Evolutionary conservation across 108 stramenopile genomes (phyloP), one percentile per base, ranked within the genome.

Genomic region (Mediolabrus comicus): DNA sequence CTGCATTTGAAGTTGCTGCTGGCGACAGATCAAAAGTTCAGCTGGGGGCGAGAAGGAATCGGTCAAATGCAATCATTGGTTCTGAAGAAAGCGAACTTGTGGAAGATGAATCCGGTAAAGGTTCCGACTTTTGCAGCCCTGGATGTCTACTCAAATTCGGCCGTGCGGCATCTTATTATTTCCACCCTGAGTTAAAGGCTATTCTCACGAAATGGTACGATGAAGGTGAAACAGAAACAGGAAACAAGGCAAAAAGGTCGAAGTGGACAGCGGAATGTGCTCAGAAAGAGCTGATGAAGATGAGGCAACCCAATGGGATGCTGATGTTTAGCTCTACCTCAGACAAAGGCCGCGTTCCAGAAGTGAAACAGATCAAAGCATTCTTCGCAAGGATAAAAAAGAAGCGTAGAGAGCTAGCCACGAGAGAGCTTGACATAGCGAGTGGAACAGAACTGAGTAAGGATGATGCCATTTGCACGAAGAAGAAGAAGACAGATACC

Each of bases 401-500:
- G n/a, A n/a, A n/a, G n/a, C n/a, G n/a, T n/a, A n/a, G n/a, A n/a
- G n/a, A n/a, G n/a, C n/a, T n/a, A n/a, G n/a, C n/a, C n/a, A n/a
- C n/a, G n/a, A n/a, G n/a, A n/a, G n/a, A n/a, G n/a, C n/a, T n/a
- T n/a, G n/a, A n/a, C n/a, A n/a, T n/a, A n/a, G n/a, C n/a, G n/a
- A n/a, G n/a, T n/a, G n/a, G n/a, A n/a, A n/a, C n/a, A n/a, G n/a
- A n/a, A n/a, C n/a, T n/a, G n/a, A n/a, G n/a, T n/a, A n/a, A n/a
- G n/a, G n/a, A n/a, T n/a, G n/a, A n/a, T n/a, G n/a, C n/a, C n/a
- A n/a, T n/a, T n/a, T n/a, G n/a, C n/a, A n/a, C n/a, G n/a, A 53
- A 62, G 17, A 69, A 77, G 71, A 77, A 72, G 62, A 57, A 67
- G 39, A 72, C 65, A 61, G 79, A 80, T 58, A 71, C 71, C 11